Conservation (phyloP, 768 basidiomycete genomes). For the Ramaria rubella region DNA sequence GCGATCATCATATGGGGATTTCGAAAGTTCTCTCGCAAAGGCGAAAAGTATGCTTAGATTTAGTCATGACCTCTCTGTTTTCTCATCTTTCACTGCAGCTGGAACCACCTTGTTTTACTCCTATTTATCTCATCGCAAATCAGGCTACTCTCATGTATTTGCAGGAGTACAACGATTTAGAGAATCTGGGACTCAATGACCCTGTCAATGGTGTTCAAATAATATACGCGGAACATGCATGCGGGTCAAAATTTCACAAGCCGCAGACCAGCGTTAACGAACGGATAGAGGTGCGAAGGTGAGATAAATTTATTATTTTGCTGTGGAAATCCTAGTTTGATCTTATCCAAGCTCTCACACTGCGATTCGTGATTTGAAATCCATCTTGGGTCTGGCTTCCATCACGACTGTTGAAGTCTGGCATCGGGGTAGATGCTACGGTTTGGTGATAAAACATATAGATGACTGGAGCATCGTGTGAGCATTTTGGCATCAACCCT, state of each 20-base stretch:
- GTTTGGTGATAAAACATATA: slow-evolving; percentile 55
- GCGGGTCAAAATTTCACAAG: no score
- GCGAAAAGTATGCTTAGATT: slow-evolving; percentile 41
- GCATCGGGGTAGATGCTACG: slow-evolving; percentile 71
- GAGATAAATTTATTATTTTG: slow-evolving; percentile 16
- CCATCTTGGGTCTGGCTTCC: slow-evolving; percentile 47
- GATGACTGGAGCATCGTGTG: slow-evolving; percentile 78
- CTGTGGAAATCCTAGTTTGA: slow-evolving; percentile 23
- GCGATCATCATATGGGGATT: slow-evolving; percentile 86
- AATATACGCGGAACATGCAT: slow-evolving; percentile 12
- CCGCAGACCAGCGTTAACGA: slow-evolving; percentile 54
- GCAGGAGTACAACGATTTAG: slow-evolving; percentile 62
- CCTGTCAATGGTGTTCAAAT: slow-evolving; percentile 11
- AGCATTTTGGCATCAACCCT: slow-evolving; percentile 23
- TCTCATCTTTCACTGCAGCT: slow-evolving; percentile 38
- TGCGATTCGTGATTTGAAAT: slow-evolving; percentile 41
- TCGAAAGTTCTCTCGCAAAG: slow-evolving; percentile 68
- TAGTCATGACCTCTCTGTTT: neutral
- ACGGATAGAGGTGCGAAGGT: slow-evolving; percentile 33
- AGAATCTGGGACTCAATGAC: slow-evolving; percentile 57
- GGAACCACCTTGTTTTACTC: slow-evolving; percentile 49
- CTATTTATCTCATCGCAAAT: slow-evolving; percentile 66
- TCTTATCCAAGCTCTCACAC: slow-evolving; percentile 34
- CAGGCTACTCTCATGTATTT: slow-evolving; percentile 58
- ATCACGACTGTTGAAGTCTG: slow-evolving; percentile 65